Percentiles rank a stretch among this genome's conserved stretches.
Evolutionary conservation across 139 green algal genomes (phyloP).

Genomic region (Micractinium sp.): DNA sequence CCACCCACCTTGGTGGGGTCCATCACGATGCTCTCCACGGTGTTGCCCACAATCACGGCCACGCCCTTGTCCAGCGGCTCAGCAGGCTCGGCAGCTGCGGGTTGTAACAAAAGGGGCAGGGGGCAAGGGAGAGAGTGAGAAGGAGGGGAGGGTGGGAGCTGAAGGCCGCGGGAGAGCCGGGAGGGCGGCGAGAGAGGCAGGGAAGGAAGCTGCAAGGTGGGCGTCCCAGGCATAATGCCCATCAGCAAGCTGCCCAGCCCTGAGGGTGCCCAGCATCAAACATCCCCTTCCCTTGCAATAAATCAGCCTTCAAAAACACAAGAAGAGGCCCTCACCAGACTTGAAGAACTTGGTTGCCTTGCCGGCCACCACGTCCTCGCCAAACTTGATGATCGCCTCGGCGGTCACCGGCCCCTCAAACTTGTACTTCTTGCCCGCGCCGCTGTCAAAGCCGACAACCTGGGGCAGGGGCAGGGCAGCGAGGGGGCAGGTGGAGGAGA

Average conservation of each 20-base stretch:
- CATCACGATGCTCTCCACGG: constrained; percentile 49
- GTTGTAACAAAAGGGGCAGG: neutral
- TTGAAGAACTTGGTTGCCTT: constrained; percentile 40
- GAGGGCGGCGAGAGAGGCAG: no score
- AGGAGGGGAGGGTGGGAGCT: no score
- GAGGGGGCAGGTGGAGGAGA: neutral
- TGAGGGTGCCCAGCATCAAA: no score
- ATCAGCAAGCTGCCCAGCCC: no score
- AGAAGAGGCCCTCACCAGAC: constrained; percentile 31
- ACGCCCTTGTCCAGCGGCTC: constrained; percentile 48
- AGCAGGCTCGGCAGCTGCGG: constrained; percentile 21
- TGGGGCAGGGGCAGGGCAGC: neutral
- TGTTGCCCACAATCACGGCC: constrained; percentile 43
- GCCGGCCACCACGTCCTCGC: constrained; percentile 55
- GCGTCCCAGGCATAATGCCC: no score
- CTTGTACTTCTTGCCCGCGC: constrained; percentile 75
- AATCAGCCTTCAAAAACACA: neutral
- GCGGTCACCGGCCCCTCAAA: constrained; percentile 56
- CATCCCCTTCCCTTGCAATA: no score
- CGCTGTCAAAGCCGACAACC: constrained; percentile 78
- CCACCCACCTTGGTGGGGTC: constrained; percentile 33
- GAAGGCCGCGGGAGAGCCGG: no score
- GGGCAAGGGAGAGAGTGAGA: neutral
- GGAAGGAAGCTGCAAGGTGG: no score
- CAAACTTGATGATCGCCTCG: constrained; percentile 62